phyloP scores from a whole-genome alignment of 2,329 filamentous ascomycete genomes.

The Teratosphaeria gauchensis region DNA sequence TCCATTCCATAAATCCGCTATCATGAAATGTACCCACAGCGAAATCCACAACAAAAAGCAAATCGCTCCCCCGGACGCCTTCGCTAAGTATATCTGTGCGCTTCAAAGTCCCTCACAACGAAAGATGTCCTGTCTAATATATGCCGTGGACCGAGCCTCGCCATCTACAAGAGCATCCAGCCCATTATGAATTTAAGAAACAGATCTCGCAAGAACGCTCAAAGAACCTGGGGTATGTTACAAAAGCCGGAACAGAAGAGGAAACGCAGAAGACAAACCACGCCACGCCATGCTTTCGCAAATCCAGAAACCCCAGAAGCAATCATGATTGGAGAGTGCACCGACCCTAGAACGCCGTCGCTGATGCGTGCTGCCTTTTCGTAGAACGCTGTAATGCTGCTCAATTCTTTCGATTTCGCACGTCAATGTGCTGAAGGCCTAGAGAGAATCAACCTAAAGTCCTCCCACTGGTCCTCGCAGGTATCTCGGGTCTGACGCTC shows the following conservation, averaged over 20 bases:
- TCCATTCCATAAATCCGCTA: not conserved
- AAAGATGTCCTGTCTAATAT: not conserved
- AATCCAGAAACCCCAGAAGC: not conserved
- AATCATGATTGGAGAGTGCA: not conserved
- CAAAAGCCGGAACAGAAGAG: not conserved
- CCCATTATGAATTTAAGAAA: not conserved
- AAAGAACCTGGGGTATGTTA: not conserved
- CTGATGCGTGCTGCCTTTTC: not conserved
- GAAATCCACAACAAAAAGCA: not conserved
- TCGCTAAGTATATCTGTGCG: not conserved
- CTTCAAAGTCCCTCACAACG: not conserved
- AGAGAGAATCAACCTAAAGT: not conserved
- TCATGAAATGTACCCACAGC: not conserved
- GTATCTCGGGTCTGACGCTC: constrained; percentile 14
- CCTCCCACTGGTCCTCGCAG: not conserved
- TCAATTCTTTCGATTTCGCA: not conserved
- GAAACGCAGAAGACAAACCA: not conserved
- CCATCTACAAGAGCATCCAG: not conserved
- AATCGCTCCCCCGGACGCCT: not conserved
- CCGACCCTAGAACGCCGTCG: constrained; percentile 1
- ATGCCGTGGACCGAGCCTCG: not conserved
- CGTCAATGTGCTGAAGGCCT: not conserved
- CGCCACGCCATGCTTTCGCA: constrained; percentile 1
- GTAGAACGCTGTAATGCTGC: not conserved
- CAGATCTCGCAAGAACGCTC: not conserved